A percentile compares a stretch with the other conserved stretches of the same genome.
These are phyloP conservation scores for Diaporthe vaccinii DNA, from an alignment of 2,329 filamentous ascomycete species.

Conservation along the genomic window DNA sequence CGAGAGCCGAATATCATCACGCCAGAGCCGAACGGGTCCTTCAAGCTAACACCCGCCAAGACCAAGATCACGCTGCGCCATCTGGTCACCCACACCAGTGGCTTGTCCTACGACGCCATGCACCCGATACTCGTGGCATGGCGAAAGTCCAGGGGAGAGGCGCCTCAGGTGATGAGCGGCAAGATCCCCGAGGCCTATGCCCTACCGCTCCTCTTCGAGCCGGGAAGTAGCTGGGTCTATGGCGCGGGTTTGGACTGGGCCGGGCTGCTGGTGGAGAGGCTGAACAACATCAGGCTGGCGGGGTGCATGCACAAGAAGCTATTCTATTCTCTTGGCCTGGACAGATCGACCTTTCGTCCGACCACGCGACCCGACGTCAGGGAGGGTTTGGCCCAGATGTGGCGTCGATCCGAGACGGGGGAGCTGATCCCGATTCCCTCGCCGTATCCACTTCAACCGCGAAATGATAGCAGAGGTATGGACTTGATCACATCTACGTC, in stretches of 20 bases:
- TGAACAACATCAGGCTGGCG: neutral
- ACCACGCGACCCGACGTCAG: neutral
- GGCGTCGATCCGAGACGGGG: neutral
- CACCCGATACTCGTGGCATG: constrained; percentile 2
- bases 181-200: constrained; percentile 44
- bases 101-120: constrained; percentile 15
- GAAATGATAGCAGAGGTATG: constrained; percentile 9
- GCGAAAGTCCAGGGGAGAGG: neutral
- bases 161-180: neutral
- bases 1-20: neutral
- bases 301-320: neutral
- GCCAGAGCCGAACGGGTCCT: neutral
- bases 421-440: neutral
- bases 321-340: neutral
- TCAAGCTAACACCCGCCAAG: neutral
- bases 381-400: neutral
- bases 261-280: constrained; percentile 31
- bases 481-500: neutral
- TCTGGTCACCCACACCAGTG: neutral
- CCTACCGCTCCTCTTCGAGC: constrained; percentile 58
- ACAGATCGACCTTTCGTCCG: neutral
- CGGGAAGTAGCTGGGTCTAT: constrained; percentile 59
- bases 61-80: constrained; percentile 1
- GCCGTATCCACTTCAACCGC: neutral
- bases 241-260: constrained; percentile 59